phyloP scores from a whole-genome alignment of 805 yeast species.

The Saccharomyces jurei region DNA sequence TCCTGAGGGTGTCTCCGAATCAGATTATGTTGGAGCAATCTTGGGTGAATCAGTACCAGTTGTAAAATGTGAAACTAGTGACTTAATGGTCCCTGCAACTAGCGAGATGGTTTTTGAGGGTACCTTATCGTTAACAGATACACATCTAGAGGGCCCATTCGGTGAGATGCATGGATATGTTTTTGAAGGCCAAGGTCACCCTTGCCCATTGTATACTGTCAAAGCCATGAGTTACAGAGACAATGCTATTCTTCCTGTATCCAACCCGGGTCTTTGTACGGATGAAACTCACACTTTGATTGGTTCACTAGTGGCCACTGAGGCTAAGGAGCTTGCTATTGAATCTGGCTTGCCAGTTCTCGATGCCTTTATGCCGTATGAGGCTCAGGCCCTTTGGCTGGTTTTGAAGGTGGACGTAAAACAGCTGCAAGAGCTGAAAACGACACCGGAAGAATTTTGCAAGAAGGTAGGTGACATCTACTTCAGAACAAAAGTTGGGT shows the following conservation, averaged over 20 bases:
- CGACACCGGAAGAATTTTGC: slow-evolving; percentile 4
- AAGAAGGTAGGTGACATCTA: slow-evolving; percentile 17
- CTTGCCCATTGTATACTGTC: slow-evolving; percentile 24
- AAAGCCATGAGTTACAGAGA: slow-evolving; percentile 19
- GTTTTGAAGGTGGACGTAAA: slow-evolving; percentile 17
- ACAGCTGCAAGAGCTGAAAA: slow-evolving; percentile 16
- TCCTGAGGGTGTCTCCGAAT: slow-evolving; percentile 15
- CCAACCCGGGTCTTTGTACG: slow-evolving; percentile 22
- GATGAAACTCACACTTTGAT: slow-evolving; percentile 28
- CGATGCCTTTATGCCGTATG: slow-evolving; percentile 24
- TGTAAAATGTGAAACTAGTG: slow-evolving; percentile 18
- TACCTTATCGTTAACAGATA: slow-evolving; percentile 12
- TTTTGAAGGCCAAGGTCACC: slow-evolving; percentile 18
- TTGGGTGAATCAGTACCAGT: slow-evolving; percentile 24
- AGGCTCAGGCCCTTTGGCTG: slow-evolving; percentile 22
- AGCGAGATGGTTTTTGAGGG: slow-evolving; percentile 26
- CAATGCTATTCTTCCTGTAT: slow-evolving; percentile 23
- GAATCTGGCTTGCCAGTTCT: slow-evolving; percentile 10
- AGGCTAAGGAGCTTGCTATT: slow-evolving; percentile 7
- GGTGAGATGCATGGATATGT: slow-evolving; percentile 30
- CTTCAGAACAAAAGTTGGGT: slow-evolving; percentile 12
- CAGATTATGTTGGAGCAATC: slow-evolving; percentile 23
- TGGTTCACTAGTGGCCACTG: slow-evolving; percentile 21
- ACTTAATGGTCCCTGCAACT: slow-evolving; percentile 22
- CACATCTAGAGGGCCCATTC: slow-evolving; percentile 24